Evolutionary conservation across 768 basidiomycete genomes (phyloP), one percentile per base, ranked within the genome.

Genomic region (Tulasnella sp.): DNA sequence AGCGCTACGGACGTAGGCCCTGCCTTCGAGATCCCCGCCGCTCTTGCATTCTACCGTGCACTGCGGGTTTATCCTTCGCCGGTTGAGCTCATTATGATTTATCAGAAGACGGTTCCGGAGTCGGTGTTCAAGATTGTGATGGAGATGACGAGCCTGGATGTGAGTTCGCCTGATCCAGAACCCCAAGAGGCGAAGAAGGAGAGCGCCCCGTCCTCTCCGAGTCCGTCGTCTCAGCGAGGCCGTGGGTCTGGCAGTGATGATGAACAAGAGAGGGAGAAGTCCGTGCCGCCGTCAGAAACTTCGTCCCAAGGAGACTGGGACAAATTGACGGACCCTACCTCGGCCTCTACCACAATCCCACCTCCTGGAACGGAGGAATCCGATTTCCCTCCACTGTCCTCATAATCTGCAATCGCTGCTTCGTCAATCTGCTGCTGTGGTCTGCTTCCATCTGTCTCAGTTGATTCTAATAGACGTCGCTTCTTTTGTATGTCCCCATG

Each of bases 51-150:
- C 80, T 99, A 84, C 80, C 81, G 91, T 51, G 94, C 92, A 1
- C 82, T 98, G 61, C 79, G 86, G 56, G 92, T 96, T 34, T 99
- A 99, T 74, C 96, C 96, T 51, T 83, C 88, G 29, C 91, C 94
- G 0, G 82, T 91, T 30, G 96, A 98, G 72, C 81, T 98, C 65
- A 86, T 99, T 67, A 82, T 86, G 71, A 94, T 98, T 63, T 95
- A 96, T 68, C 84, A 97, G 73, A 86, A 87, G 73, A 93, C 91
- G 32, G 82, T 95, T 29, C 87, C 90, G 2, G 78, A 80, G 26
- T 77, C 83, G 38, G 76, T 92, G 51, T 90, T 91, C 75, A 86
- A 89, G 75, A 72, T 86, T 62, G 77, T 94, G 54, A 82, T 91
- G 78, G 83, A 92, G 67, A 76, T 97, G 73, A 88, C 84, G 65